Conservation (phyloP, 306 rosid genomes). For the Malus asiatica region DNA sequence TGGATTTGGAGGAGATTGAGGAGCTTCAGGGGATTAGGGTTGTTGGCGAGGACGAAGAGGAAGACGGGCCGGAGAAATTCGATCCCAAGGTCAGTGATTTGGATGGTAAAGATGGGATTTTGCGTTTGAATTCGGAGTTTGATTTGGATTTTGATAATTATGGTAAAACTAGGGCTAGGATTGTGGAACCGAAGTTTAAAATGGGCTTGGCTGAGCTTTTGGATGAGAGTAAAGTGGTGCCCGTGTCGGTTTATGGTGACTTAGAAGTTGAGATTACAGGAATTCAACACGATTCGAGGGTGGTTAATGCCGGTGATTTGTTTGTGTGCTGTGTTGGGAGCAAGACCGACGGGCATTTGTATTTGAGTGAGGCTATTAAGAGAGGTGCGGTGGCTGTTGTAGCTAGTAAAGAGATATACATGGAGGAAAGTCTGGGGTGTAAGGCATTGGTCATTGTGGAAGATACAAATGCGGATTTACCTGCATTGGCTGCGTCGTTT, state of each 20-base stretch:
- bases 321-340: slow-evolving; percentile 71
- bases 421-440: slow-evolving; percentile 74
- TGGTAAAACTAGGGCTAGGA: slow-evolving; percentile 63
- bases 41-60: slow-evolving; percentile 25
- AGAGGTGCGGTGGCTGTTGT: slow-evolving; percentile 91
- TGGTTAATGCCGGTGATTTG: slow-evolving; percentile 68
- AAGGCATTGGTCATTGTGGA: slow-evolving; percentile 95
- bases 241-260: slow-evolving; percentile 75
- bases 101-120: slow-evolving; percentile 13
- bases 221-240: slow-evolving; percentile 92
- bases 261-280: slow-evolving; percentile 85
- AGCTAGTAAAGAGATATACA: slow-evolving; percentile 85
- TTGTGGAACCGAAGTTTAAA: slow-evolving; percentile 75
- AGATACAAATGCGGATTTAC: slow-evolving; percentile 64
- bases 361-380: slow-evolving; percentile 90
- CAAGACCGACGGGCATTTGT: slow-evolving; percentile 58
- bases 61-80: slow-evolving; percentile 20
- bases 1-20: slow-evolving; percentile 71
- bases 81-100: slow-evolving; percentile 24
- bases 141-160: slow-evolving; percentile 77
- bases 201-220: slow-evolving; percentile 83
- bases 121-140: slow-evolving; percentile 41
- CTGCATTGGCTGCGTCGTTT: slow-evolving; percentile 73
- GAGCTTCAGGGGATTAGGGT: slow-evolving; percentile 52
- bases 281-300: slow-evolving; percentile 79